These are phyloP conservation scores for Apiotrichum sp. DNA, from an alignment of 1,284 basidiomycete species.

Conservation along the genomic window DNA sequence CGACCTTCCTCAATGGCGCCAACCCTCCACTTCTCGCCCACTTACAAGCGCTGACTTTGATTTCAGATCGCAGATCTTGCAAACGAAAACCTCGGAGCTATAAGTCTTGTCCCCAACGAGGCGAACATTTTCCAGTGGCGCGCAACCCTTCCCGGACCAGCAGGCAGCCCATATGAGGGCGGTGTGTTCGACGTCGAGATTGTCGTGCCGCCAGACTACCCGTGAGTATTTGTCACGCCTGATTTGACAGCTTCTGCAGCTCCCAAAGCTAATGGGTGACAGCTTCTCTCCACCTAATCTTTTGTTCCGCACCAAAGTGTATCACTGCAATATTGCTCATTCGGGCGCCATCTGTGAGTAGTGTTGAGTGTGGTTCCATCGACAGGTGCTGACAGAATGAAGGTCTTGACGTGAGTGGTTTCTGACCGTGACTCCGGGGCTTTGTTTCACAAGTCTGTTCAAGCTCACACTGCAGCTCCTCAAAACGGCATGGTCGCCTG, in stretches of 20 bases:
- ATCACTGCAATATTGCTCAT: slow-evolving; percentile 86
- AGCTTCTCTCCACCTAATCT: slow-evolving; percentile 81
- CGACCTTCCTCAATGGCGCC: not conserved
- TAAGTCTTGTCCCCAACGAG: slow-evolving; percentile 61
- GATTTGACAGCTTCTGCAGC: too few relatives aligned
- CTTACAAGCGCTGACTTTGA: not conserved
- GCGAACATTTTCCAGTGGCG: slow-evolving; percentile 58
- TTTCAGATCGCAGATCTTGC: slow-evolving; percentile 62
- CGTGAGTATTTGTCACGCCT: slow-evolving; percentile 53
- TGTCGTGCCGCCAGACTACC: slow-evolving; percentile 67
- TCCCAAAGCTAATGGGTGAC: not conserved
- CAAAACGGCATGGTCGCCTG: slow-evolving; percentile 85
- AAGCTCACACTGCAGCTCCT: slow-evolving; percentile 56
- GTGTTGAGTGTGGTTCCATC: too few relatives aligned
- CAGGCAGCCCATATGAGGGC: slow-evolving; percentile 80
- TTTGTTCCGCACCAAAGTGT: slow-evolving; percentile 75
- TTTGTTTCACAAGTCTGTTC: slow-evolving; percentile 28
- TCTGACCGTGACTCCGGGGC: not conserved
- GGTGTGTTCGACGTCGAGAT: slow-evolving; percentile 75
- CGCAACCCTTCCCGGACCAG: slow-evolving; percentile 70
- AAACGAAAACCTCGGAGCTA: slow-evolving; percentile 74
- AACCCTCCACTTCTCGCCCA: not conserved
- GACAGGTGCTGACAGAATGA: slow-evolving; percentile 8
- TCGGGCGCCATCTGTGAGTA: slow-evolving; percentile 48
- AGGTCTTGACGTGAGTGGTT: slow-evolving; percentile 44